Evolutionary conservation across 2,329 filamentous ascomycete species (phyloP).

Genomic region (Sporothrix luriei): DNA sequence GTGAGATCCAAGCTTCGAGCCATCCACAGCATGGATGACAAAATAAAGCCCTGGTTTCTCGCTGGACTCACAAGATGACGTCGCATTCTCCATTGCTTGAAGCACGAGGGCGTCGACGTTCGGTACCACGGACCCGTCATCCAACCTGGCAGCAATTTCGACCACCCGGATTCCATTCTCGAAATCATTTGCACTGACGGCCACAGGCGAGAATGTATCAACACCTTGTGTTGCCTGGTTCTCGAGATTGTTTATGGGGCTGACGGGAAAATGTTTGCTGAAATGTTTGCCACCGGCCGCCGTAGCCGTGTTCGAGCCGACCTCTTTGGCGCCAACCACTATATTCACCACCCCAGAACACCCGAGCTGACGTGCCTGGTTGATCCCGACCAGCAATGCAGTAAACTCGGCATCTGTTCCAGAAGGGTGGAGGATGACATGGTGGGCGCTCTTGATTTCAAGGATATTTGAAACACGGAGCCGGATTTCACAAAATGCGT

Average conservation of each 20-base stretch:
- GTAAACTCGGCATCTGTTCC: slow-evolving; percentile 32
- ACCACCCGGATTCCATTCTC: slow-evolving; percentile 16
- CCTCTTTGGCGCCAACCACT: slow-evolving; percentile 29
- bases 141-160: slow-evolving; percentile 21
- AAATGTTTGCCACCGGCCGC: slow-evolving; percentile 29
- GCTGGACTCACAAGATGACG: neutral
- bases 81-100: neutral
- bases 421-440: slow-evolving; percentile 28
- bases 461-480: slow-evolving; percentile 10
- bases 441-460: slow-evolving; percentile 19
- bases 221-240: neutral
- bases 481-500: slow-evolving; percentile 21
- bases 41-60: slow-evolving; percentile 11
- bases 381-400: slow-evolving; percentile 22
- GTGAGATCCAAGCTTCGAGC: slow-evolving; percentile 29
- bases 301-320: slow-evolving; percentile 31
- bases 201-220: neutral
- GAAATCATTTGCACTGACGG: neutral
- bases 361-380: slow-evolving; percentile 13
- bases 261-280: slow-evolving; percentile 22
- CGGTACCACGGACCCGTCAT: slow-evolving; percentile 18
- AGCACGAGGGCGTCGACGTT: slow-evolving; percentile 26
- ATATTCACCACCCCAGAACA: slow-evolving; percentile 26
- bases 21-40: slow-evolving; percentile 30
- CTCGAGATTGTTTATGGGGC: neutral